These are phyloP conservation scores for Huntiella abstrusa DNA, from an alignment of 2,329 filamentous ascomycete genomes.

Conservation along the genomic window DNA sequence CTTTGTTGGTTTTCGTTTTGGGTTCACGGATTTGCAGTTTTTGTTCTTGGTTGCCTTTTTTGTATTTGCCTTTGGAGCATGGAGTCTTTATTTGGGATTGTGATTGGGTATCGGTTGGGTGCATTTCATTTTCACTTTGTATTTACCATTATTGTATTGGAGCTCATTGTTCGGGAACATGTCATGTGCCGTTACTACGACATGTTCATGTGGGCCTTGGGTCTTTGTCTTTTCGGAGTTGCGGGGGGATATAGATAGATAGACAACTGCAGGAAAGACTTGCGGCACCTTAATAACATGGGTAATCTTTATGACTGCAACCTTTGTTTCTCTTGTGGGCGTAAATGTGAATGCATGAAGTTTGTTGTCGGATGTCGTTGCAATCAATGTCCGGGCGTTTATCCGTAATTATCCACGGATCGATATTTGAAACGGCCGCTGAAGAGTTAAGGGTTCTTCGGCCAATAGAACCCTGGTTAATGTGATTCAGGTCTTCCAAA, in stretches of 20 bases:
- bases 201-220: background rate
- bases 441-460: no score
- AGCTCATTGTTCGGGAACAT: background rate
- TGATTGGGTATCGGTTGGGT: background rate
- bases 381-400: background rate
- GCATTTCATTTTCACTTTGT: background rate
- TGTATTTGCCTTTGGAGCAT: background rate
- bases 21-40: conserved; percentile 12
- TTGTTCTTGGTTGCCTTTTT: conserved; percentile 3
- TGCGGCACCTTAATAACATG: background rate
- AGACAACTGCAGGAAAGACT: conserved; percentile 1
- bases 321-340: background rate
- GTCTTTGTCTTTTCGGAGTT: background rate
- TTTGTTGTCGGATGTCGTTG: background rate
- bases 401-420: no score
- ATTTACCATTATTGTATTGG: no score
- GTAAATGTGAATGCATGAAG: background rate
- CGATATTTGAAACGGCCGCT: no score
- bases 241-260: background rate
- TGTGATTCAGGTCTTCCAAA: no score
- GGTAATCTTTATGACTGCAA: conserved; percentile 4
- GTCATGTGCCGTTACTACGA: no score
- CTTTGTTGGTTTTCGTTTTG: conserved; percentile 17
- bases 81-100: background rate
- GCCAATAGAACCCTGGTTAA: no score